phyloP scores from a whole-genome alignment of 495 filamentous ascomycete species.

The Neurospora sp. region DNA sequence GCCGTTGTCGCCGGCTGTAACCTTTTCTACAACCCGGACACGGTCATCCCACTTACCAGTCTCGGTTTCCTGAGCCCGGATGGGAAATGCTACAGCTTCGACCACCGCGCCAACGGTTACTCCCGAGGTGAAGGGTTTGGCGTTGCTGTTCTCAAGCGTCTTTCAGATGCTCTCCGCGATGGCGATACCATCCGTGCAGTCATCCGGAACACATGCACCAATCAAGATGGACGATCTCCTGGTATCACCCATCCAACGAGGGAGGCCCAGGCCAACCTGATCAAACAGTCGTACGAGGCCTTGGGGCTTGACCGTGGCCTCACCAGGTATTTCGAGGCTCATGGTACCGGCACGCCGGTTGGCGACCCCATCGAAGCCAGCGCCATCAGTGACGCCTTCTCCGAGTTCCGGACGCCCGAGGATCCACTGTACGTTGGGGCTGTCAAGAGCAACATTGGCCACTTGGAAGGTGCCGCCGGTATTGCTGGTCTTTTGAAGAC shows the following conservation, averaged over 20 bases:
- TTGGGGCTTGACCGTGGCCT: conserved; percentile 32
- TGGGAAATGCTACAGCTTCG: conserved; percentile 45
- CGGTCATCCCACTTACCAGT: conserved; percentile 16
- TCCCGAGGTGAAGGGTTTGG: conserved; percentile 49
- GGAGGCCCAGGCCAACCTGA: conserved; percentile 39
- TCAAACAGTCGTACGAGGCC: conserved; percentile 33
- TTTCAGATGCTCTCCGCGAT: conserved; percentile 36
- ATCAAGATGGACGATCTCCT: conserved; percentile 45
- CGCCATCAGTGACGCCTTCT: conserved; percentile 35
- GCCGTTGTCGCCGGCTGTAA: conserved; percentile 42
- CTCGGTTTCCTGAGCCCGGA: conserved; percentile 27
- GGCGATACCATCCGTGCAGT: conserved; percentile 48
- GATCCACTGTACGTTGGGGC: conserved; percentile 40
- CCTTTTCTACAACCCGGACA: conserved; percentile 38
- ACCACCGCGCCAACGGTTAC: conserved; percentile 50
- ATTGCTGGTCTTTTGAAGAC: conserved; percentile 45
- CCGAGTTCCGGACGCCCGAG: conserved; percentile 10
- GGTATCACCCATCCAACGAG: conserved; percentile 49
- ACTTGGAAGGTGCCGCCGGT: conserved; percentile 42
- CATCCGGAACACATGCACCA: conserved; percentile 42
- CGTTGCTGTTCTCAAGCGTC: conserved; percentile 42
- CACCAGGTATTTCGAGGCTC: conserved; percentile 38
- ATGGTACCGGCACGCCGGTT: conserved; percentile 16
- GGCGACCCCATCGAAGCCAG: conserved; percentile 16
- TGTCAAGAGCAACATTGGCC: conserved; percentile 47